Evolutionary conservation across 352 stramenopile genomes (phyloP).

Genomic region (Pythium phragmiticola): DNA sequence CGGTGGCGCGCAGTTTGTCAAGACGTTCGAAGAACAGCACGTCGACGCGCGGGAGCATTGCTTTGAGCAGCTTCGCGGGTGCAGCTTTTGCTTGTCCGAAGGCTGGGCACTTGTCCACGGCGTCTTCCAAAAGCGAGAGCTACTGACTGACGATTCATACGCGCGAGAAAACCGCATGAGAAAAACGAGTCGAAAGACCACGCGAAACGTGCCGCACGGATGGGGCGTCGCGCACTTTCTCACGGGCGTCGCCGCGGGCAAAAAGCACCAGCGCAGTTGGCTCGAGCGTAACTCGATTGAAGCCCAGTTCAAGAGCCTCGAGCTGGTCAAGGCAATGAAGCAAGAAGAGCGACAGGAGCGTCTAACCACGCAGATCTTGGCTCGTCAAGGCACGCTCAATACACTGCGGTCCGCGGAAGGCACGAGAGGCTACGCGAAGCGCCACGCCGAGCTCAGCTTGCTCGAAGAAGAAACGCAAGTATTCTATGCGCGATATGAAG

Average conservation of each 20-base stretch:
- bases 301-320: slow-evolving; percentile 69
- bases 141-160: slow-evolving; percentile 23
- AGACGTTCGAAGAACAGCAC: slow-evolving; percentile 70
- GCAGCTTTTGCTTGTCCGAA: slow-evolving; percentile 62
- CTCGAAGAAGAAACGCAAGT: slow-evolving; percentile 56
- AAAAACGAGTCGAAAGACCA: slow-evolving; percentile 19
- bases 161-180: slow-evolving; percentile 21
- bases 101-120: slow-evolving; percentile 78
- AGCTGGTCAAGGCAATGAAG: slow-evolving; percentile 66
- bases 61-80: slow-evolving; percentile 57
- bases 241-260: slow-evolving; percentile 31
- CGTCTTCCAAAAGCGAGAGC: slow-evolving; percentile 51
- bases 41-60: slow-evolving; percentile 44
- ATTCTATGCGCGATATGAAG: slow-evolving; percentile 47
- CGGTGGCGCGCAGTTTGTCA: slow-evolving; percentile 61
- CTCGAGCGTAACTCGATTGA: slow-evolving; percentile 65
- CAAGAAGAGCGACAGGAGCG: slow-evolving; percentile 66
- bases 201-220: slow-evolving; percentile 54
- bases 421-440: slow-evolving; percentile 63
- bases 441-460: slow-evolving; percentile 56
- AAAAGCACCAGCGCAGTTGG: slow-evolving; percentile 54
- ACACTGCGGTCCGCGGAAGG: slow-evolving; percentile 63
- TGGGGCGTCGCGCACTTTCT: slow-evolving; percentile 81
- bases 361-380: slow-evolving; percentile 58
- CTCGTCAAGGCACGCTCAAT: slow-evolving; percentile 67